A percentile compares a stretch with the other conserved stretches of the same genome.
Conservation (phyloP, 225 moss, liverwort and hornwort genomes). For the Marchantia polymorpha region DNA sequence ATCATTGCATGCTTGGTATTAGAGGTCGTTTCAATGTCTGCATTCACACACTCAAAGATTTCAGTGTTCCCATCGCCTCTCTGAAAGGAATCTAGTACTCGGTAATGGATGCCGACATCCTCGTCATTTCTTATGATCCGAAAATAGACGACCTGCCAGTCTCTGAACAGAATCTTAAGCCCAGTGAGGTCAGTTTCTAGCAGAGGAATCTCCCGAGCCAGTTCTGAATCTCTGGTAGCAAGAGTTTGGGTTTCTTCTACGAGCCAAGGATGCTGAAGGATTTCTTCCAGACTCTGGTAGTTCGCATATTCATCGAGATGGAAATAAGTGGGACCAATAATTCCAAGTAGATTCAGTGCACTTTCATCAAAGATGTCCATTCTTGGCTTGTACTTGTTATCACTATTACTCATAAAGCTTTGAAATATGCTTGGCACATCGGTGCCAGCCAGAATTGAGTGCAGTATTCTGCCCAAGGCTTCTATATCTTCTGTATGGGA, state of each 20-base stretch:
- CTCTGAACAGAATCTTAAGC: not conserved
- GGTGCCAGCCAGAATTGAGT: not conserved
- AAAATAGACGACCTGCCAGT: not conserved
- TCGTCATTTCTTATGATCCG: not conserved
- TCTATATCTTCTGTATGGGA: not conserved
- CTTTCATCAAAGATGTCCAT: not conserved
- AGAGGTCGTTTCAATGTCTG: too few relatives aligned
- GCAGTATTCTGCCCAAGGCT: not conserved
- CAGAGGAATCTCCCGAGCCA: not conserved
- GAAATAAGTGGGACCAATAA: not conserved
- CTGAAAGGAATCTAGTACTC: not conserved
- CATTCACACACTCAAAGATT: not conserved
- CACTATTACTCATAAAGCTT: not conserved
- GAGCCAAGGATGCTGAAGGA: constrained; percentile 18
- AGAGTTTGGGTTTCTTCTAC: not conserved
- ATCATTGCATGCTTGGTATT: not conserved
- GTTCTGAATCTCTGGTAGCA: not conserved
- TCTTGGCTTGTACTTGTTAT: not conserved
- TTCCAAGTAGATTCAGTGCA: not conserved
- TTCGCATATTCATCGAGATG: not conserved
- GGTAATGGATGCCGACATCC: not conserved
- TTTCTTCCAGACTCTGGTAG: not conserved
- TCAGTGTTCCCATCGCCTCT: not conserved
- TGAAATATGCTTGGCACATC: not conserved
- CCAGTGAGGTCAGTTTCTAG: not conserved